Percentiles rank a stretch among this genome's conserved stretches.
These are phyloP conservation scores for Trichoderma sp. DNA, from an alignment of 2,329 filamentous ascomycete species.

Conservation along the genomic window DNA sequence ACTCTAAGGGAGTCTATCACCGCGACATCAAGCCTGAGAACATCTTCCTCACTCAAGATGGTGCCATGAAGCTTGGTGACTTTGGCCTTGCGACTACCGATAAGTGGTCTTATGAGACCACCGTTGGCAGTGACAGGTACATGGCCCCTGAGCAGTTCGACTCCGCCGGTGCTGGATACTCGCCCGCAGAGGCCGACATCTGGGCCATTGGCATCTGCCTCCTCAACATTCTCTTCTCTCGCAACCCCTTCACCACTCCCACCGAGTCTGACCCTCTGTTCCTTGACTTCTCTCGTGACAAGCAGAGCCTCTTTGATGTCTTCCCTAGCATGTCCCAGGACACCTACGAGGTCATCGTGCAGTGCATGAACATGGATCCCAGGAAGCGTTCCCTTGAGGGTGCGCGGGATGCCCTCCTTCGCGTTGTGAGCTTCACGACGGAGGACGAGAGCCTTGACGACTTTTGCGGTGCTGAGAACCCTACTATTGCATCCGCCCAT, in stretches of 20 bases:
- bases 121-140: conserved; percentile 95
- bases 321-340: conserved; percentile 99
- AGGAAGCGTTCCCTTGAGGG: conserved; percentile 78
- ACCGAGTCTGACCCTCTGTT: conserved; percentile 90
- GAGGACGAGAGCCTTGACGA: conserved; percentile 89
- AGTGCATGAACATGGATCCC: conserved; percentile 90
- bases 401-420: conserved; percentile 73
- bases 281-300: conserved; percentile 87
- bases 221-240: conserved; percentile 92
- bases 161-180: conserved; percentile 81
- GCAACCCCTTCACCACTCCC: conserved; percentile 91
- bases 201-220: conserved; percentile 98
- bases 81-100: conserved; percentile 91
- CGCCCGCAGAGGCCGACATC: conserved; percentile 87
- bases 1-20: conserved; percentile 88
- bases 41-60: conserved; percentile 86
- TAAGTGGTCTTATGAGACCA: conserved; percentile 86
- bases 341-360: conserved; percentile 87
- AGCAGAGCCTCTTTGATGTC: conserved; percentile 94
- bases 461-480: conserved; percentile 81
- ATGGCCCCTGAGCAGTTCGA: conserved; percentile 99
- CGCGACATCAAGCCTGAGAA: conserved; percentile 99
- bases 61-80: conserved; percentile 93
- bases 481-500: conserved; percentile 78
- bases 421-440: conserved; percentile 87